Conservation (phyloP, 441 rosid species). For the Heliophila coronopifolia region DNA sequence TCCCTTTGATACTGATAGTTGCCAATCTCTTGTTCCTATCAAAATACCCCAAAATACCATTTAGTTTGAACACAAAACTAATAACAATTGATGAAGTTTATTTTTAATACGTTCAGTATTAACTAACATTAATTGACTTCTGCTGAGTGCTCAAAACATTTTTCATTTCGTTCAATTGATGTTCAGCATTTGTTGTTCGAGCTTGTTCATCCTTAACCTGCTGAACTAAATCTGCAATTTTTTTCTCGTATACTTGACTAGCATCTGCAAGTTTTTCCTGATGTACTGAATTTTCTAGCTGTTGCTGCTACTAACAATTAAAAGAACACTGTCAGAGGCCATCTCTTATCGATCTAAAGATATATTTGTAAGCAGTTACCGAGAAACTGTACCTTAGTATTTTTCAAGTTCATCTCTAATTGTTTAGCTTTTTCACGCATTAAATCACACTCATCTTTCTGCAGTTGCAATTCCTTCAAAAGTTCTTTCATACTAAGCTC, state of each 20-base stretch:
- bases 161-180: conserved; percentile 44
- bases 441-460: conserved; percentile 48
- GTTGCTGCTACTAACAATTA: conserved; percentile 56
- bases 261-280: conserved; percentile 76
- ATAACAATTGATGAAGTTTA: not conserved
- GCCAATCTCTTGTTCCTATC: conserved; percentile 57
- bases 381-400: conserved; percentile 50
- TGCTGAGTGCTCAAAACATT: conserved; percentile 46
- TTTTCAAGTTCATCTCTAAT: conserved; percentile 44
- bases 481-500: conserved; percentile 47
- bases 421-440: conserved; percentile 46
- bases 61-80: conserved; percentile 1
- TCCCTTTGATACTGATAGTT: conserved; percentile 58
- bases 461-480: conserved; percentile 41
- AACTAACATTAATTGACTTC: conserved; percentile 55
- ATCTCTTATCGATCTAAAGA: not conserved
- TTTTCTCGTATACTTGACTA: conserved; percentile 76
- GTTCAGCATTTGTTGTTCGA: conserved; percentile 37
- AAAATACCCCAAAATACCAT: conserved; percentile 21
- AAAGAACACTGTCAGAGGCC: conserved; percentile 29
- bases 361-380: not conserved
- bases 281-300: conserved; percentile 60
- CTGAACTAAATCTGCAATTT: conserved; percentile 52
- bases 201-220: conserved; percentile 50
- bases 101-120: not conserved